Conservation (phyloP, 2,329 filamentous ascomycete species). For the Alternaria burnsii region DNA sequence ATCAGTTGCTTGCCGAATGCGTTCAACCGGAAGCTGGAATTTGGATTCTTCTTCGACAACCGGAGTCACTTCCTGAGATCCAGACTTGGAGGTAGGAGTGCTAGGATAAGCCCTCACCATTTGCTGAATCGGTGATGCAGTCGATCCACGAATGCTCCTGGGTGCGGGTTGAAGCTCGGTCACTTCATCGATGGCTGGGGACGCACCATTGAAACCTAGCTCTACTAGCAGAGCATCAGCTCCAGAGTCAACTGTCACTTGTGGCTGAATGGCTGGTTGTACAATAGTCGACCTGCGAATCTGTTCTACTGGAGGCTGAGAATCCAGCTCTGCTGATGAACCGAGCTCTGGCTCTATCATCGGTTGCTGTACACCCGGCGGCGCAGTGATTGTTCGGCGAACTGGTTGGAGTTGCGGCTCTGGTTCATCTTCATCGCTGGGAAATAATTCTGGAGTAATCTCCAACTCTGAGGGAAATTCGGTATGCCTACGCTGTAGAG, state of each 20-base stretch:
- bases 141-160: neutral
- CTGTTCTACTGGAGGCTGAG: neutral
- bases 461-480: neutral
- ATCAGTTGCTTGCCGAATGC: neutral
- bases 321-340: neutral
- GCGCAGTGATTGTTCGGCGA: neutral
- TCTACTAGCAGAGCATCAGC: neutral
- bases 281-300: neutral
- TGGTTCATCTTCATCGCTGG: neutral
- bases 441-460: rapidly evolving
- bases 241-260: neutral
- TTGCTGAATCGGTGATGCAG: neutral
- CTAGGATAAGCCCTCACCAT: neutral
- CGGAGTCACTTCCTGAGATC: neutral
- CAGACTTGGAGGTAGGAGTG: neutral
- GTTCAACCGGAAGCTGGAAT: neutral
- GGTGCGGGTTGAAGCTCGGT: neutral
- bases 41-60: neutral
- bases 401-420: neutral
- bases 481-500: neutral
- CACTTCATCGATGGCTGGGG: neutral
- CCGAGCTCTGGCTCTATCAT: neutral
- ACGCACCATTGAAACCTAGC: neutral
- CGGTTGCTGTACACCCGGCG: neutral
- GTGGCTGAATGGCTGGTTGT: neutral